phyloP scores from a whole-genome alignment of 2,329 filamentous ascomycete species.

The Daldinia sp. region DNA sequence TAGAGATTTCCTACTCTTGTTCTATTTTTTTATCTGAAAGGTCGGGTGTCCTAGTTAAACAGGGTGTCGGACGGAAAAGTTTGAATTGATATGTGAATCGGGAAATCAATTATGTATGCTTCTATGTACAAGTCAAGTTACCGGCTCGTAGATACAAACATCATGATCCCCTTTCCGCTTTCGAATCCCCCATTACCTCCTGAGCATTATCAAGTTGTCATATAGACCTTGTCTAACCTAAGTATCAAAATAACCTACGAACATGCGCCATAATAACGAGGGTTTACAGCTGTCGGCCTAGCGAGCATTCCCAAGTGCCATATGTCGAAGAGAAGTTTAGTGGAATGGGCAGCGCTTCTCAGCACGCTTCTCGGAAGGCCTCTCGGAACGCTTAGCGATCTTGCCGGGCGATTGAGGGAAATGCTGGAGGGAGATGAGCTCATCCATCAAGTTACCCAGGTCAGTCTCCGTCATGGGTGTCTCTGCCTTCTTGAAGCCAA shows the following conservation, averaged over 20 bases:
- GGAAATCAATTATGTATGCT: background rate
- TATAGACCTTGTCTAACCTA: background rate
- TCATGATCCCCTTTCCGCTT: background rate
- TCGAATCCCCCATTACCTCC: background rate
- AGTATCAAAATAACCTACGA: background rate
- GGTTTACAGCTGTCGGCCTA: background rate
- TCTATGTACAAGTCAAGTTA: background rate
- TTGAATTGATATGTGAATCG: background rate
- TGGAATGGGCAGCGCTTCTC: constrained; percentile 8
- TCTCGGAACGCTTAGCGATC: constrained; percentile 7
- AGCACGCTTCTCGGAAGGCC: background rate
- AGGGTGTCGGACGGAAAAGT: background rate
- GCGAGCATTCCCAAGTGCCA: background rate
- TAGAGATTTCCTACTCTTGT: too few relatives aligned
- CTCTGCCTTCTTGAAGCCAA: constrained; percentile 25
- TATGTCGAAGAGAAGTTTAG: constrained; percentile 3
- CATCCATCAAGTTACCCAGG: background rate
- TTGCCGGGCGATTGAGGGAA: constrained; percentile 31
- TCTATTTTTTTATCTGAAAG: background rate
- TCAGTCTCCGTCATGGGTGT: constrained; percentile 14
- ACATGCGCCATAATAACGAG: background rate
- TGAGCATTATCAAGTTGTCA: background rate
- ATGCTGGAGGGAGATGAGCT: constrained; percentile 13
- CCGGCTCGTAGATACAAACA: constrained; percentile 5
- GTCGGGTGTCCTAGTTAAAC: background rate